A percentile compares a stretch with the other conserved stretches of the same genome.
These are phyloP conservation scores for Colletotrichum sp. DNA, from an alignment of 2,329 filamentous ascomycete genomes.

Conservation along the genomic window DNA sequence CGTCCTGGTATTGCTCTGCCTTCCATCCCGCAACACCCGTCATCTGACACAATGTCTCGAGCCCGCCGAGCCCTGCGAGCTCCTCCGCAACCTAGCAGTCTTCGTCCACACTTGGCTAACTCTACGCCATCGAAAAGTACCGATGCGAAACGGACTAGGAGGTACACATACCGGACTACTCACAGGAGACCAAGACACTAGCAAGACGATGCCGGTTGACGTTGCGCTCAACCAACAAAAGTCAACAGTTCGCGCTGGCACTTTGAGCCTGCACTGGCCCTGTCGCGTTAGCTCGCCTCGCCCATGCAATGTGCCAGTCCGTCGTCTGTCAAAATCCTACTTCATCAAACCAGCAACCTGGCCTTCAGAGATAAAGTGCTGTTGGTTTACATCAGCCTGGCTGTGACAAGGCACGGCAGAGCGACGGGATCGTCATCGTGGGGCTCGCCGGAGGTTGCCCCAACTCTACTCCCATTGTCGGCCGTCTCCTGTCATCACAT, in stretches of 20 bases:
- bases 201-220: background rate
- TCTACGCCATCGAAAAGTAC: background rate
- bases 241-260: background rate
- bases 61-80: background rate
- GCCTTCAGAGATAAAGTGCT: background rate
- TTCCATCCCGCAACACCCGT: background rate
- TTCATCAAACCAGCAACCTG: background rate
- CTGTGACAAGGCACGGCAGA: constrained; percentile 1
- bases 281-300: background rate
- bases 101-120: background rate
- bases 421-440: constrained; percentile 3
- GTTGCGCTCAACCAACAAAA: constrained; percentile 4
- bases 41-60: constrained; percentile 2
- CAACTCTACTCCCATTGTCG: background rate
- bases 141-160: background rate
- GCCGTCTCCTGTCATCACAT: constrained; percentile 15
- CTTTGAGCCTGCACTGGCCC: background rate
- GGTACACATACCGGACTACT: background rate
- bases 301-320: background rate
- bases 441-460: constrained; percentile 2
- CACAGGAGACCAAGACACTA: background rate
- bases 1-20: constrained; percentile 2
- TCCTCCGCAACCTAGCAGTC: background rate
- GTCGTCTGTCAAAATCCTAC: constrained; percentile 1
- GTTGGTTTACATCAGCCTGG: background rate